Evolutionary conservation across 2,329 filamentous ascomycete species (phyloP).

Genomic region (Cordyceps cicadae): DNA sequence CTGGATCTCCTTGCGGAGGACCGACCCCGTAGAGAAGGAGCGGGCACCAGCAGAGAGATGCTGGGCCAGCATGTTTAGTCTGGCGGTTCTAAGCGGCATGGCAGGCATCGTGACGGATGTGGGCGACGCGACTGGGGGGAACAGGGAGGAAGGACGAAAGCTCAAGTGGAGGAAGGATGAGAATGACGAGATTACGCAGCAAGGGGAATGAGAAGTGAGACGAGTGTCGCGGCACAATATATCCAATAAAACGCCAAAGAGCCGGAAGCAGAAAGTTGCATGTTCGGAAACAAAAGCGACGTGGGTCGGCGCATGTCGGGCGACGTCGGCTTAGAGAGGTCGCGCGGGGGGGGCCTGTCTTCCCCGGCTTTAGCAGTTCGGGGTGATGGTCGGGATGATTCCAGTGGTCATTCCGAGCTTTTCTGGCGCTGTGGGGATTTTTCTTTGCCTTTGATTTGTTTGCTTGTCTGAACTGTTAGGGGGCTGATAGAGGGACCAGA

Average conservation of each 20-base stretch:
- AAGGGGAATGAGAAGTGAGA: conserved; percentile 1
- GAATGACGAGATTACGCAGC: conserved; percentile 3
- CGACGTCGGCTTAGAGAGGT: conserved; percentile 30
- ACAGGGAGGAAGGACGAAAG: not conserved
- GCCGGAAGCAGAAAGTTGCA: conserved; percentile 1
- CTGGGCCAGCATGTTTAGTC: conserved; percentile 28
- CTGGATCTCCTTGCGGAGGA: conserved; percentile 59
- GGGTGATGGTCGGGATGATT: not conserved
- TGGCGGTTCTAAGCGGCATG: conserved; percentile 27
- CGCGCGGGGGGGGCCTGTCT: conserved; percentile 20
- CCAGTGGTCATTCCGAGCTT: not conserved
- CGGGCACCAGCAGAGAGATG: conserved; percentile 32
- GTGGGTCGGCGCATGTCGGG: conserved; percentile 20
- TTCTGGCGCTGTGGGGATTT: not conserved
- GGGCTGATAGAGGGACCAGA: not conserved
- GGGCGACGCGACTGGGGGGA: not conserved
- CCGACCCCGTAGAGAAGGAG: conserved; percentile 37
- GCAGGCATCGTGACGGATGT: conserved; percentile 21
- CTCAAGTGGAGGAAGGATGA: not conserved
- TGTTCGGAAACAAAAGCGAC: conserved; percentile 5
- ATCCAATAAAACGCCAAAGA: not conserved
- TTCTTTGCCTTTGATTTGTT: not conserved
- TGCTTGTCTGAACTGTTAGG: no score
- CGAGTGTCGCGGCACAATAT: conserved; percentile 6
- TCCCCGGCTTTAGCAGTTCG: not conserved